Percentiles rank a stretch among this genome's conserved stretches.
phyloP scores from a whole-genome alignment of 2,329 filamentous ascomycete genomes.

The Penicillium polonicum region DNA sequence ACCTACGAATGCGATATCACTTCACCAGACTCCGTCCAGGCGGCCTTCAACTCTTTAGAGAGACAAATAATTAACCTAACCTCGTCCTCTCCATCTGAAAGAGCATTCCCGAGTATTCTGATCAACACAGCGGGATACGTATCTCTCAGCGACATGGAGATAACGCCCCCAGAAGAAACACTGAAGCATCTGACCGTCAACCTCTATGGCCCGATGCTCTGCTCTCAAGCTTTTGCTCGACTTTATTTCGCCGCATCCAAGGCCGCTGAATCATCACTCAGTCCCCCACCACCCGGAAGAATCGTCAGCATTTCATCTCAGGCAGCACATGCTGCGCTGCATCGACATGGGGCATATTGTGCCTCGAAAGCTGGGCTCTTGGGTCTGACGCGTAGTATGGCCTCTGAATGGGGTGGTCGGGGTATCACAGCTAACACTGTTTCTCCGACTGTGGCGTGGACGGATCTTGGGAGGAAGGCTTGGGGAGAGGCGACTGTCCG shows the following conservation, averaged over 20 bases:
- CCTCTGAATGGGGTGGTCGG: conserved; percentile 47
- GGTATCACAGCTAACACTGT: conserved; percentile 51
- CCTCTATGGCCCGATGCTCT: conserved; percentile 48
- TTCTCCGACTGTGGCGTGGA: conserved; percentile 50
- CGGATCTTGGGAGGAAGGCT: conserved; percentile 46
- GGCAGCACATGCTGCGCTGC: conserved; percentile 48
- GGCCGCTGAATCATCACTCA: conserved; percentile 16
- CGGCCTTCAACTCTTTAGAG: conserved; percentile 41
- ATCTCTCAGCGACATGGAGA: conserved; percentile 46
- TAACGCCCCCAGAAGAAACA: conserved; percentile 45
- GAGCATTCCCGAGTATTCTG: conserved; percentile 40
- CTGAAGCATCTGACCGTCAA: conserved; percentile 47
- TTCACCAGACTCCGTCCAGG: conserved; percentile 47
- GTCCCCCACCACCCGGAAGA: conserved; percentile 36
- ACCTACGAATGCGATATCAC: conserved; percentile 51
- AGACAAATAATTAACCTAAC: conserved; percentile 22
- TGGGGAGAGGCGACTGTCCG: conserved; percentile 40
- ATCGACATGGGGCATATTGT: conserved; percentile 49
- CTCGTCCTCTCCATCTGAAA: conserved; percentile 16
- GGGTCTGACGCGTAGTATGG: conserved; percentile 48
- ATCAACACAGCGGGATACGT: conserved; percentile 49
- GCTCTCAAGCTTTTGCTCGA: conserved; percentile 46
- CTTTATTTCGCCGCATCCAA: conserved; percentile 39
- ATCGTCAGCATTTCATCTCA: conserved; percentile 51
- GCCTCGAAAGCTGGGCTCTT: conserved; percentile 49